phyloP scores from a whole-genome alignment of 495 filamentous ascomycete genomes.

The Podospora pseudoanserina region DNA sequence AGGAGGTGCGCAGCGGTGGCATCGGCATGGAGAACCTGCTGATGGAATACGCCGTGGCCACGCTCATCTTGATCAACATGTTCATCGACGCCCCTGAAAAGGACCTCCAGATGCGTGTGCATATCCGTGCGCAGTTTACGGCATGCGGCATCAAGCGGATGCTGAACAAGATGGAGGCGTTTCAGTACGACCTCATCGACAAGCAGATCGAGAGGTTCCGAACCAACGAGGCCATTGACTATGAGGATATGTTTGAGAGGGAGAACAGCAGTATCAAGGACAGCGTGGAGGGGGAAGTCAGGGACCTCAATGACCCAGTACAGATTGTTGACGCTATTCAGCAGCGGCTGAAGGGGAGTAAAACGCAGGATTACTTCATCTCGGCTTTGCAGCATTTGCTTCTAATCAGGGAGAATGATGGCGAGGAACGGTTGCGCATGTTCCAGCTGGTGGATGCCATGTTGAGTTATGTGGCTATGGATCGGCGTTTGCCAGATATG shows the following conservation, averaged over 20 bases:
- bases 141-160: conserved; percentile 95
- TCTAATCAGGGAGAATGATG: conserved; percentile 86
- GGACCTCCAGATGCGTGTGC: conserved; percentile 86
- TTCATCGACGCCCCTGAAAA: conserved; percentile 85
- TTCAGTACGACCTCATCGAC: conserved; percentile 97
- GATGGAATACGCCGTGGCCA: conserved; percentile 98
- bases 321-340: conserved; percentile 95
- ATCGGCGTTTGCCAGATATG: conserved; percentile 90
- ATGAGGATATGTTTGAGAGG: conserved; percentile 91
- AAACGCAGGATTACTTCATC: conserved; percentile 91
- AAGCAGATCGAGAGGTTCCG: conserved; percentile 95
- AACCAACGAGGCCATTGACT: conserved; percentile 93
- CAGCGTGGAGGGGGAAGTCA: conserved; percentile 82
- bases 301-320: conserved; percentile 87
- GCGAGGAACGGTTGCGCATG: conserved; percentile 89
- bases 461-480: conserved; percentile 99
- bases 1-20: conserved; percentile 93
- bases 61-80: conserved; percentile 94
- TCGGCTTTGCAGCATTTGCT: conserved; percentile 94
- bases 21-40: conserved; percentile 98
- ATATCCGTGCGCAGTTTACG: conserved; percentile 94
- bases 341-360: conserved; percentile 74
- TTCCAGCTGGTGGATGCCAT: conserved; percentile 98
- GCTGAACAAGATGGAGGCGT: conserved; percentile 93
- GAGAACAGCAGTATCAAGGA: conserved; percentile 89